Evolutionary conservation across 2,329 filamentous ascomycete genomes (phyloP), one percentile per base, ranked within the genome.

Genomic region (Penicillium griseofulvum): DNA sequence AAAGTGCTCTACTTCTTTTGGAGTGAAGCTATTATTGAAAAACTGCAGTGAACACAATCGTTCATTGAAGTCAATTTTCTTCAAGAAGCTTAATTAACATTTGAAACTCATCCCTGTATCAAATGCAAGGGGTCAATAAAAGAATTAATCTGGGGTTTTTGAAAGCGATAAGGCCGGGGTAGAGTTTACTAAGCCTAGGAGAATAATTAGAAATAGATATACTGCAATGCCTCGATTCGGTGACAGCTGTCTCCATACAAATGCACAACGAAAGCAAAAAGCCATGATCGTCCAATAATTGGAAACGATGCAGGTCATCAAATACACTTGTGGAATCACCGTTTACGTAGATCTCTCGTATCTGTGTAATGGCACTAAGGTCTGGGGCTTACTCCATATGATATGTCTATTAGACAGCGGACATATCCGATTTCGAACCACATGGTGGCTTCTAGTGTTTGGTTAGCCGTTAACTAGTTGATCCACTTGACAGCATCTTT

Each of bases 261-360:
- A 31, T 31, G 17, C 14, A n/a, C 24, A 33, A 33, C 0, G 14
- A 24, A 45, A 14, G 19, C 29, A 29, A 41, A 39, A 44, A 4
- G 34, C 46, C 33, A 51, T 51, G 47, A 55, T 55, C 52, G 22
- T 28, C 41, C 52, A 51, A 55, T 51, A 51, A 55, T 55, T 55
- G 34, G 12, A 22, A n/a, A 5, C 11, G 2, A 29, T 37, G 31
- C 11, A 4, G 24, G n/a, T 12, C 19, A n/a, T 19, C 9, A 12
- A 29, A 31, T 37, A 22, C 26, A 38, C 7, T 10, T 36, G 22
- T 4, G 1, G 14, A 10, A 6, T 22, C 8, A 5, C 28, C 24
- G 39, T 17, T 34, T 33, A n/a, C 16, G 41, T 11, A 28, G 9
- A 22, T 26, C 22, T 7, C 14, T 26, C 24, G 17, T 42, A n/a